phyloP scores from a whole-genome alignment of 1,284 basidiomycete species.

The Porogramme epimiltina region DNA sequence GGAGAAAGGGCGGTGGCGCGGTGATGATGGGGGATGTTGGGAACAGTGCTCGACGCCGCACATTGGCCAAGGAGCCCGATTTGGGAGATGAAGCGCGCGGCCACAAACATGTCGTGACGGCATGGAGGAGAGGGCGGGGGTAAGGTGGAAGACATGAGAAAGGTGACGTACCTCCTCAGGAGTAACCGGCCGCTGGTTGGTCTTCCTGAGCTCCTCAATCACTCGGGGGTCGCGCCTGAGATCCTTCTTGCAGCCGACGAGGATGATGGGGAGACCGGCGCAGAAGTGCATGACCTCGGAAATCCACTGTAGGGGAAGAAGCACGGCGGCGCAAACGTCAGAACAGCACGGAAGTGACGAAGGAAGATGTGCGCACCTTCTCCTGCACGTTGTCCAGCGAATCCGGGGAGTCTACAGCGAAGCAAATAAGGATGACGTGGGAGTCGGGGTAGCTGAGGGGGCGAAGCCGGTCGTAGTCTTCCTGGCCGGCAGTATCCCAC shows the following conservation, averaged over 20 bases:
- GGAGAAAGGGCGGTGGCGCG: neutral
- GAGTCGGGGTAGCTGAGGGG: conserved; percentile 78
- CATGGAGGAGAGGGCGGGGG: neutral
- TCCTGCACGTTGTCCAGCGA: conserved; percentile 82
- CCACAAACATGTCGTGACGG: conserved; percentile 7
- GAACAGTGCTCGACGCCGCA: too few species aligned
- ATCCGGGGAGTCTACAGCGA: conserved; percentile 77
- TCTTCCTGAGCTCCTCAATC: conserved; percentile 61
- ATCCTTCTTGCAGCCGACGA: conserved; percentile 81
- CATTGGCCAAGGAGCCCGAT: neutral
- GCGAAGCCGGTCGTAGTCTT: conserved; percentile 72
- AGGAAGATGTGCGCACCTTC: conserved; percentile 53
- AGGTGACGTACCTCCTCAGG: conserved; percentile 48
- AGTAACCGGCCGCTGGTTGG: conserved; percentile 63
- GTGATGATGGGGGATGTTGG: too few species aligned
- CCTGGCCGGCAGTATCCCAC: conserved; percentile 84
- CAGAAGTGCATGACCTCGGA: conserved; percentile 83
- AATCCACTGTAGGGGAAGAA: conserved; percentile 64
- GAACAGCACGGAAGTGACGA: neutral
- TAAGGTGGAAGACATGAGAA: neutral
- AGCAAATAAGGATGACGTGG: conserved; percentile 80
- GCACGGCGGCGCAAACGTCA: neutral
- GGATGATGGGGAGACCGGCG: conserved; percentile 71
- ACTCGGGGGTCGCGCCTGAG: conserved; percentile 56
- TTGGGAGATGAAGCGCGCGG: conserved; percentile 11